Conservation (phyloP, 305 asterid species). For the Solanum hybrid region DNA sequence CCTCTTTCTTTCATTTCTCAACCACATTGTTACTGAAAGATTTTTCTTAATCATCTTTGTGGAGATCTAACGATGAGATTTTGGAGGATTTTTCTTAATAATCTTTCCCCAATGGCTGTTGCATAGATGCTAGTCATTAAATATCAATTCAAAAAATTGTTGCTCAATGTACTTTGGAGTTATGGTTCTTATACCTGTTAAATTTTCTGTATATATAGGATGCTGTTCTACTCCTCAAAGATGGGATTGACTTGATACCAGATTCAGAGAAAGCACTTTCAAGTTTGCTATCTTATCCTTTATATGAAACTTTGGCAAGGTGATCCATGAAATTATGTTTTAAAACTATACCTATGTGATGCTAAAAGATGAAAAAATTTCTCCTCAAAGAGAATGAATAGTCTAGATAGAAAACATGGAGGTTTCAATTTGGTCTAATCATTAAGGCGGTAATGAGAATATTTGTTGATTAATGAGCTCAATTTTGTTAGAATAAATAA, state of each 20-base stretch:
- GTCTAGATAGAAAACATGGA: not conserved
- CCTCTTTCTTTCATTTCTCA: not conserved
- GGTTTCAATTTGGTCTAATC: not conserved
- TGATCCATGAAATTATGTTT: slow-evolving; percentile 22
- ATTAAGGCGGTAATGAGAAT: not conserved
- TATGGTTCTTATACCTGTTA: not conserved
- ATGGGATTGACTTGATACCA: slow-evolving; percentile 66
- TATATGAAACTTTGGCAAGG: slow-evolving; percentile 60
- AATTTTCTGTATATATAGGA: slow-evolving; percentile 44
- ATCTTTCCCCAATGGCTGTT: not conserved
- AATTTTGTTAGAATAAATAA: not conserved
- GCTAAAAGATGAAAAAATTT: not conserved
- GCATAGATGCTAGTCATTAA: not conserved
- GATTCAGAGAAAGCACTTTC: slow-evolving; percentile 72
- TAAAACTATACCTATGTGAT: slow-evolving; percentile 7
- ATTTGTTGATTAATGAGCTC: not conserved
- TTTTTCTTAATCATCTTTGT: not conserved
- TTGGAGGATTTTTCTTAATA: not conserved
- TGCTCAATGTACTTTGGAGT: not conserved
- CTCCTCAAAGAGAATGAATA: not conserved
- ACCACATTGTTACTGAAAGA: not conserved
- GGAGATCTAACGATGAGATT: not conserved
- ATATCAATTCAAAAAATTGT: not conserved
- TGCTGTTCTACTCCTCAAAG: slow-evolving; percentile 71
- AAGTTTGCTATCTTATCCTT: slow-evolving; percentile 68